Conservation (phyloP, 2,329 filamentous ascomycete species). For the Fusarium equiseti region DNA sequence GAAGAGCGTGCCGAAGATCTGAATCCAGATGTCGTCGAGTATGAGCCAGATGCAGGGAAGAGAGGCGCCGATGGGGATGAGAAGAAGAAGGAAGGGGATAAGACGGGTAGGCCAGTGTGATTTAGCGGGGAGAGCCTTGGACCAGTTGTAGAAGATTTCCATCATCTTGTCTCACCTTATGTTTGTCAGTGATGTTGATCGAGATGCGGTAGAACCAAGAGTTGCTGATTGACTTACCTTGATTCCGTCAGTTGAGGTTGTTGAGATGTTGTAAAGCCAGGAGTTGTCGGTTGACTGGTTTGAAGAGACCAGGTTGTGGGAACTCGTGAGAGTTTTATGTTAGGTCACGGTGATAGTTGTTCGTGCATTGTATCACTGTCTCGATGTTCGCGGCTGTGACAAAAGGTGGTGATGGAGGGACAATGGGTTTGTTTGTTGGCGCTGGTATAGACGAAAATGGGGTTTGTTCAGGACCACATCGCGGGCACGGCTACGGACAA, state of each 20-base stretch:
- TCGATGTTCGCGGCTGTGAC: neutral
- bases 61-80: neutral
- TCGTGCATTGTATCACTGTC: neutral
- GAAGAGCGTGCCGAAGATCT: slow-evolving; percentile 49
- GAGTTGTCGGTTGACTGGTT: neutral
- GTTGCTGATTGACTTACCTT: neutral
- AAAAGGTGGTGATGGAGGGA: neutral
- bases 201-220: no score
- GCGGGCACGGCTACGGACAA: neutral
- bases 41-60: slow-evolving; percentile 33
- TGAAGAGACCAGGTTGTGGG: neutral
- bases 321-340: neutral
- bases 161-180: slow-evolving; percentile 8
- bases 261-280: neutral
- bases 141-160: neutral
- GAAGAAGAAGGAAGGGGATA: slow-evolving; percentile 17
- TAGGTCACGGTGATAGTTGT: neutral
- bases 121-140: neutral
- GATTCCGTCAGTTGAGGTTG: neutral
- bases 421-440: neutral
- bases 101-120: neutral
- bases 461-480: neutral
- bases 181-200: neutral
- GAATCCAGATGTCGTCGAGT: slow-evolving; percentile 29
- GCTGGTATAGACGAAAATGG: neutral